Evolutionary conservation across 345 rosid genomes (phyloP).

Genomic region (Rhodomyrtus tomentosa): DNA sequence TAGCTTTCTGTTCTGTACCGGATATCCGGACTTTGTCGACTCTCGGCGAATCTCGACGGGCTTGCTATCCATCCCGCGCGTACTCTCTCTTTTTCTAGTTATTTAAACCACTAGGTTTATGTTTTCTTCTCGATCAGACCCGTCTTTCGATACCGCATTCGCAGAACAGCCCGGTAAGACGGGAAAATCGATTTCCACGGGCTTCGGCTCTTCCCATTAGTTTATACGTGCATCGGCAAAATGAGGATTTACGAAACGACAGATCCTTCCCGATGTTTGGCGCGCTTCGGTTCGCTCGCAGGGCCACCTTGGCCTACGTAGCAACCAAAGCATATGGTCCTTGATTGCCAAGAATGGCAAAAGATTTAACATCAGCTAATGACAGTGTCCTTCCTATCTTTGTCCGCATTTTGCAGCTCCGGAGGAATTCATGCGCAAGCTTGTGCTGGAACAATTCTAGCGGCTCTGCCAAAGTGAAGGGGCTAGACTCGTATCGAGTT

Average conservation of each 20-base stretch:
- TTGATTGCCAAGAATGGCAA: neutral
- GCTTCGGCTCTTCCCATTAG: neutral
- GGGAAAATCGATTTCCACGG: neutral
- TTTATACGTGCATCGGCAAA: no score
- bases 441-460: slow-evolving; percentile 29
- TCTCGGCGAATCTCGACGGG: neutral
- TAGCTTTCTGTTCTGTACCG: neutral
- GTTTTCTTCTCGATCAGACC: no score
- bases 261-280: neutral
- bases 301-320: neutral
- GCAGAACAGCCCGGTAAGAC: no score
- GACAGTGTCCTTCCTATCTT: neutral
- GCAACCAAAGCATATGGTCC: neutral
- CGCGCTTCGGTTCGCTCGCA: neutral
- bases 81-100: neutral
- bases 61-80: neutral
- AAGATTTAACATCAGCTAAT: neutral
- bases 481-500: neutral
- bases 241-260: neutral
- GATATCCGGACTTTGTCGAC: neutral
- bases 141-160: no score
- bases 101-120: neutral
- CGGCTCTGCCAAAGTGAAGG: neutral
- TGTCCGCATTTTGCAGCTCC: slow-evolving; percentile 30
- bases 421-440: slow-evolving; percentile 31